Evolutionary conservation across 306 rosid species (phyloP).

Genomic region (Rosa multiflora): DNA sequence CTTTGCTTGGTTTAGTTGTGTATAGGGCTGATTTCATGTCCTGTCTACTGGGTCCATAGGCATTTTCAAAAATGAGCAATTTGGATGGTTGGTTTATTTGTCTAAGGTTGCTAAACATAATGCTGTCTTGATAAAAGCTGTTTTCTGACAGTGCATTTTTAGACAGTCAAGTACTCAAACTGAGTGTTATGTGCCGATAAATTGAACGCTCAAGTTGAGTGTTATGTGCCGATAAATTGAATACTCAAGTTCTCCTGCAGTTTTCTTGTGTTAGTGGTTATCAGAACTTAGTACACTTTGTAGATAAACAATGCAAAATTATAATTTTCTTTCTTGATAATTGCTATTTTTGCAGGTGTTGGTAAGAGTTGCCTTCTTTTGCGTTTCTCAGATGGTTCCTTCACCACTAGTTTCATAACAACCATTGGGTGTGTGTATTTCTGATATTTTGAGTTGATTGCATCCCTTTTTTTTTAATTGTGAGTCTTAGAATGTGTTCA

Average conservation of each 20-base stretch:
- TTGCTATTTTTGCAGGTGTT: slow-evolving; percentile 64
- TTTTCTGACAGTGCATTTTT: not conserved
- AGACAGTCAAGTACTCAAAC: not conserved
- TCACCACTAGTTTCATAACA: slow-evolving; percentile 91
- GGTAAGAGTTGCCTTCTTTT: slow-evolving; percentile 99
- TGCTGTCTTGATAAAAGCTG: not conserved
- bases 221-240: not conserved
- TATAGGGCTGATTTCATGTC: not conserved
- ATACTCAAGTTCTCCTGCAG: not conserved
- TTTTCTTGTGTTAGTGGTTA: not conserved
- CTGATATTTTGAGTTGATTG: slow-evolving; percentile 17
- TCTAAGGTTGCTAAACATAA: not conserved
- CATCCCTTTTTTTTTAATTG: not conserved
- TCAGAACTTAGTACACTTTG: not conserved
- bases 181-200: not conserved
- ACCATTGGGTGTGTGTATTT: slow-evolving; percentile 80
- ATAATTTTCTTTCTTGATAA: not conserved
- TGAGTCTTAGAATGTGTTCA: slow-evolving; percentile 21
- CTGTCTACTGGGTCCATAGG: not conserved
- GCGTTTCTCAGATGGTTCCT: slow-evolving; percentile 96
- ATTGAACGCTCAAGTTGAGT: not conserved
- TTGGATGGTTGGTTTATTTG: not conserved
- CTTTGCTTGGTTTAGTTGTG: not conserved
- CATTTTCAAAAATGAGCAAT: not conserved
- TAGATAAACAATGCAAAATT: not conserved